Conservation (phyloP, 139 green algal species). For the Chlorella sorokiniana region DNA sequence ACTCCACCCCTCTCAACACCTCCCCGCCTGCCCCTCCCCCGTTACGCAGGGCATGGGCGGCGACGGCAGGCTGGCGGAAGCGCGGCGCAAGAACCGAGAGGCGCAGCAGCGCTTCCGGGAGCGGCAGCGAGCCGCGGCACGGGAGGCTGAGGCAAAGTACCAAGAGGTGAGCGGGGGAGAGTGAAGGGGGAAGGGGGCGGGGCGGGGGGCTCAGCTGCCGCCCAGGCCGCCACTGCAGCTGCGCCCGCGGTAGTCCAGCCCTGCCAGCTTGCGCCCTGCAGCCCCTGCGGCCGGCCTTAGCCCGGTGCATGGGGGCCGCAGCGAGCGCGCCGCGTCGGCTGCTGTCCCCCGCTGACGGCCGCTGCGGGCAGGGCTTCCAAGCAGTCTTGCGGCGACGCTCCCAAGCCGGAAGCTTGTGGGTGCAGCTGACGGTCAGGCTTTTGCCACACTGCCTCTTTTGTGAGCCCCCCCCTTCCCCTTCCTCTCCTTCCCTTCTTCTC, state of each 20-base stretch:
- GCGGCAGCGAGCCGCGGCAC: conserved; percentile 10
- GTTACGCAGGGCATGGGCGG: neutral
- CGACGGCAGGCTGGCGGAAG: neutral
- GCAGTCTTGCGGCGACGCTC: too few species aligned
- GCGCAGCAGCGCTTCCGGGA: conserved; percentile 32
- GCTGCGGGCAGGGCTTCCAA: neutral
- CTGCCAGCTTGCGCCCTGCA: too few species aligned
- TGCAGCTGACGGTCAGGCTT: too few species aligned
- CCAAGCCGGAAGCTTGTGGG: too few species aligned
- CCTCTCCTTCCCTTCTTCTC: neutral
- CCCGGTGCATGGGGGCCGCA: too few species aligned
- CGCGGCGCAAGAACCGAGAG: conserved; percentile 21
- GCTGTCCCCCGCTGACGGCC: too few species aligned
- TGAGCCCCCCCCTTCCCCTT: neutral
- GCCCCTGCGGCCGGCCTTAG: too few species aligned
- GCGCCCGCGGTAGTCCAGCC: too few species aligned
- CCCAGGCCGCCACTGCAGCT: neutral
- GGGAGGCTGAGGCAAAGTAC: conserved; percentile 16
- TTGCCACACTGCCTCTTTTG: neutral
- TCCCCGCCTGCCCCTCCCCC: too few species aligned
- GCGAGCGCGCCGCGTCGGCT: too few species aligned
- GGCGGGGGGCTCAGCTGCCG: neutral
- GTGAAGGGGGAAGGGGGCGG: neutral
- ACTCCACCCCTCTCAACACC: neutral
- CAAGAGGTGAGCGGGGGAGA: neutral